Evolutionary conservation across 176 grass and related monocot species (phyloP).

Genomic region (Elymus sibiricus): DNA sequence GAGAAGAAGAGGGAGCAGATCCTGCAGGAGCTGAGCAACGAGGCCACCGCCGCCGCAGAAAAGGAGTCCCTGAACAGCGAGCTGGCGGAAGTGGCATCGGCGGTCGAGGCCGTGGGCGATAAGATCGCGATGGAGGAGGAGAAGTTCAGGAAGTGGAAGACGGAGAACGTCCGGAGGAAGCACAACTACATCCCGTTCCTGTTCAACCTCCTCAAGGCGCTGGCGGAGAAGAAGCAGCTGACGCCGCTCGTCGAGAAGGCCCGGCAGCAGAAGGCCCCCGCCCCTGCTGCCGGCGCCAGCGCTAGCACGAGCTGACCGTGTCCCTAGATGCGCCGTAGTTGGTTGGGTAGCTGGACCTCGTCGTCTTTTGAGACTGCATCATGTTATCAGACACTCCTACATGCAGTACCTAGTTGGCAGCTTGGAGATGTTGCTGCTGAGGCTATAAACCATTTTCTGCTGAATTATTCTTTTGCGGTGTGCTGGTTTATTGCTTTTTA

Average conservation of each 20-base stretch:
- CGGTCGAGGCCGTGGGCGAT: constrained; percentile 55
- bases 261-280: constrained; percentile 51
- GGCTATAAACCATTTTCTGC: constrained; percentile 26
- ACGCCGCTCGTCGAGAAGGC: constrained; percentile 80
- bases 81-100: constrained; percentile 51
- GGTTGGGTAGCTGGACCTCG: neutral
- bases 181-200: constrained; percentile 99
- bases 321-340: neutral
- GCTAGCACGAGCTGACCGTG: constrained; percentile 28
- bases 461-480: neutral
- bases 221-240: constrained; percentile 88
- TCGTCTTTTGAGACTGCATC: neutral
- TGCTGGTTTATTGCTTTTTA: constrained; percentile 2
- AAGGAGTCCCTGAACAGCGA: constrained; percentile 43
- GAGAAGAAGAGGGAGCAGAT: constrained; percentile 75
- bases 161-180: constrained; percentile 87
- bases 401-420: constrained; percentile 13
- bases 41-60: neutral
- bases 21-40: constrained; percentile 58
- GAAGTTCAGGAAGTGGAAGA: constrained; percentile 98
- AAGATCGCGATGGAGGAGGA: constrained; percentile 95
- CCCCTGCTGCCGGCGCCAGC: constrained; percentile 29
- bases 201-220: constrained; percentile 88
- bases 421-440: constrained; percentile 20
- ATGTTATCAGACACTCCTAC: neutral